Base-by-base conservation (phyloP, 2,329 filamentous ascomycete genomes). In the Trichophyton benhamiae region DNA sequence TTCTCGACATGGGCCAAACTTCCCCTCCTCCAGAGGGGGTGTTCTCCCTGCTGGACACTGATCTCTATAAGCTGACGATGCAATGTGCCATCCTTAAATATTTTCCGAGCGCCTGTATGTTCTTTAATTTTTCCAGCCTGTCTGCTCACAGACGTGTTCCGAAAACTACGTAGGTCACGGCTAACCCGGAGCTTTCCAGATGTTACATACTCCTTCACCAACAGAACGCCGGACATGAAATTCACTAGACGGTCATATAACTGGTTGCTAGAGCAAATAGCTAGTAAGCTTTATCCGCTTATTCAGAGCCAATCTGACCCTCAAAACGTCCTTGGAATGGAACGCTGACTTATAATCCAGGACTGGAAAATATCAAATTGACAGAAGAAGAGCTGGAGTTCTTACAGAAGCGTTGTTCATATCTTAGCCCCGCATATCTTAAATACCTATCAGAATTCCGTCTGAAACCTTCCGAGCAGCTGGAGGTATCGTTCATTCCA, bases 1-100 rank as follows among this genome's bases (percentile, higher is more conserved):
- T 13, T 13, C 33, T 38, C 3, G 25, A 44, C 33, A 58, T 58
- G 55, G 41, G 55, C 9, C 55, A 33, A 44, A 46, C 46, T 58
- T 8, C 60, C 27, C 41, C 59, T 20, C 46, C 55, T 36, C 62
- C 87, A 3, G 87, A 89, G 76, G 89, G 88, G 59, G 84, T 92
- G 71, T 88, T 85, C 69, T 92, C 88, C 70, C 87, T 94, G 71
- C 80, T 94, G 60, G 89, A 94, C 71, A 92, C 88, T 15, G 85
- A 87, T 72, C 75, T 99, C 64, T 99, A 96, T 83, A 99, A 99
- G 76, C 77, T 99, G 75, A 99, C 94, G 20, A 99, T 99, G 94
- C 94, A 99, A 86, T 96, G 89, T 72, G 91, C 91, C 64, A 87
- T 97, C 66, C 82, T 95, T 67, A 95, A 95, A 75, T 95, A 91